Evolutionary conservation across 805 yeast genomes (phyloP), one percentile per base, ranked within the genome.

Genomic region (Jamesozyma piceae): DNA sequence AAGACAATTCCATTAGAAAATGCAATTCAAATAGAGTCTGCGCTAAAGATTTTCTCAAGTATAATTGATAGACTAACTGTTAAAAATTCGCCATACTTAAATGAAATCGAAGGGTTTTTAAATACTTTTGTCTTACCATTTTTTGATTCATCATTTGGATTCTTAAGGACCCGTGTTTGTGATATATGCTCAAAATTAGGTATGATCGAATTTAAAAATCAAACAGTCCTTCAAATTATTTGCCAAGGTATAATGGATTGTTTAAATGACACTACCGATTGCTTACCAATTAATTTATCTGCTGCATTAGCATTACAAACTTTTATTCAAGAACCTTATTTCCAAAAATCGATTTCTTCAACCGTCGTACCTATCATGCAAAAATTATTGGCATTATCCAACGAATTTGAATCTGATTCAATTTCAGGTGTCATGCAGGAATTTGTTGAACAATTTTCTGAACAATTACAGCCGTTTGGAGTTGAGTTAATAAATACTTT

Each of bases 351-450:
- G 1, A 63, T 92, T 24, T 71, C 84, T 1, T 57, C 73, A 3
- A 77, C 81, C 36, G 82, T 90, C 43, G 74, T 89, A 27, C 84
- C 83, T 30, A 78, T 89, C 1, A 85, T 92, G 86, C 85, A 87
- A 48, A 79, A 75, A 50, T 67, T 92, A 44, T 68, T 90, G 49
- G 74, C 73, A 9, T 65, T 90, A 37, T 80, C 95, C 3, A 81
- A 85, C 55, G 79, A 80, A 45, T 77, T 89, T 49, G 98, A 90
- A 54, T 78, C 82, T 44, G 98, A 92, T 57, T 75, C 88, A 2
- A 73, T 92, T 24, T 78, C 95, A 19, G 83, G 82, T 20, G 95
- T 90, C 5, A 87, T 90, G 82, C 97, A 90, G 68, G 96, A 89
- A 54, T 82, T 92, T 58, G 97, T 90, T 26, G 96, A 89, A 57